Evolutionary conservation across 192 early-diverging fungal species (phyloP).

Genomic region (Kappamyces sp.): DNA sequence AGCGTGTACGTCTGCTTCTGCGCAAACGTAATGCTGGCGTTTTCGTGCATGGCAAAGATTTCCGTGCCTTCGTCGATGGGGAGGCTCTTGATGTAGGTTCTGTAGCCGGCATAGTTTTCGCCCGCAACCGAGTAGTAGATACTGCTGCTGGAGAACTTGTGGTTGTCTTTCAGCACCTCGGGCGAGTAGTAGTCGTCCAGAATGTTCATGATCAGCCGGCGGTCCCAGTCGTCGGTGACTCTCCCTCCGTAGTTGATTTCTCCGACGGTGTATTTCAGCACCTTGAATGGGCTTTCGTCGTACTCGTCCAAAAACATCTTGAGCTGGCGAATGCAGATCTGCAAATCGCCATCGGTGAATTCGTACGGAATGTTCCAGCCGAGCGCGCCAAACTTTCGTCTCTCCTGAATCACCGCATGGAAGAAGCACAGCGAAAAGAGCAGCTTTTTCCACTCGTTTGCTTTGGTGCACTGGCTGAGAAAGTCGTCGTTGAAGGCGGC

Average conservation of each 20-base stretch:
- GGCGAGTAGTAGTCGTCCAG: slow-evolving; percentile 49
- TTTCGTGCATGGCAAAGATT: slow-evolving; percentile 57
- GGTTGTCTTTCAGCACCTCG: slow-evolving; percentile 43
- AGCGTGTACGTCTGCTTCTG: slow-evolving; percentile 53
- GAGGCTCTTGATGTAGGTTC: slow-evolving; percentile 45
- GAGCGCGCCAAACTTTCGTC: slow-evolving; percentile 51
- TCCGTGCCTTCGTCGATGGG: slow-evolving; percentile 56
- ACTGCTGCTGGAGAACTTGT: slow-evolving; percentile 40
- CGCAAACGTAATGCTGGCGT: slow-evolving; percentile 59
- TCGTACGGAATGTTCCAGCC: slow-evolving; percentile 62
- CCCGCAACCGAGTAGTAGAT: slow-evolving; percentile 41
- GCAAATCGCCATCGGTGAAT: slow-evolving; percentile 52
- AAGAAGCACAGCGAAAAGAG: slow-evolving; percentile 53
- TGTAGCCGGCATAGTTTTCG: slow-evolving; percentile 37
- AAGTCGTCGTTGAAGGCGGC: slow-evolving; percentile 54
- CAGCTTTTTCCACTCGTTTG: slow-evolving; percentile 47
- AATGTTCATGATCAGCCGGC: slow-evolving; percentile 54
- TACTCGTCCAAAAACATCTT: slow-evolving; percentile 61
- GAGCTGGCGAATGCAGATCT: slow-evolving; percentile 50
- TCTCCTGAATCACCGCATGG: slow-evolving; percentile 54
- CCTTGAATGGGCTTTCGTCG: slow-evolving; percentile 51
- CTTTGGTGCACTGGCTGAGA: slow-evolving; percentile 37
- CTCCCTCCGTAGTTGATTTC: slow-evolving; percentile 60
- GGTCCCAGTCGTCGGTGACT: slow-evolving; percentile 54
- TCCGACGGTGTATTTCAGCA: slow-evolving; percentile 51